Evolutionary conservation across 768 basidiomycete species (phyloP).

Genomic region (Crucibulum laeve): DNA sequence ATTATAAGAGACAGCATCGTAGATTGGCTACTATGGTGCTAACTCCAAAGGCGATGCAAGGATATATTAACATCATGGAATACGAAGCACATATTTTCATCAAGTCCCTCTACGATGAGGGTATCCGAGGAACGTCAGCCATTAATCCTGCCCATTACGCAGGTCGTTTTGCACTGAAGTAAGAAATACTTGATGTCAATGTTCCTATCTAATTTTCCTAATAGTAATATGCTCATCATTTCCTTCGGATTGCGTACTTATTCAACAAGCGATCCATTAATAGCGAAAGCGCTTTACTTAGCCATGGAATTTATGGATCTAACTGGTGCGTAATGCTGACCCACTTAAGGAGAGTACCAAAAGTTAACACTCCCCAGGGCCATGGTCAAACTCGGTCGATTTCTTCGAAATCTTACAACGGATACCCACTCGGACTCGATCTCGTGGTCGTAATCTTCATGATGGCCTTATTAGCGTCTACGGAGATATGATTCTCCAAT

Average conservation of each 20-base stretch:
- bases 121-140: constrained; percentile 24
- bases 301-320: constrained; percentile 38
- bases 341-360: constrained; percentile 7
- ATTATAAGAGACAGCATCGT: constrained; percentile 34
- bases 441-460: constrained; percentile 33
- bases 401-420: constrained; percentile 38
- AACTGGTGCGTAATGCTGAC: constrained; percentile 7
- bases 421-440: constrained; percentile 29
- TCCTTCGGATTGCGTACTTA: constrained; percentile 36
- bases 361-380: constrained; percentile 23
- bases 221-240: constrained; percentile 35
- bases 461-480: constrained; percentile 29
- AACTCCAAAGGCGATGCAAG: constrained; percentile 25
- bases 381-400: constrained; percentile 39
- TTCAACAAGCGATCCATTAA: constrained; percentile 28
- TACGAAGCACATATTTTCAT: constrained; percentile 35
- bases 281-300: constrained; percentile 27
- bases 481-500: constrained; percentile 30
- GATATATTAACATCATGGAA: constrained; percentile 29
- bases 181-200: neutral
- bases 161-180: constrained; percentile 28
- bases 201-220: neutral
- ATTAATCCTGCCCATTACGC: constrained; percentile 35
- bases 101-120: constrained; percentile 26
- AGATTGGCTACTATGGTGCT: constrained; percentile 29